phyloP scores from a whole-genome alignment of 495 filamentous ascomycete genomes.

The Hapsidospora chrysogenum region DNA sequence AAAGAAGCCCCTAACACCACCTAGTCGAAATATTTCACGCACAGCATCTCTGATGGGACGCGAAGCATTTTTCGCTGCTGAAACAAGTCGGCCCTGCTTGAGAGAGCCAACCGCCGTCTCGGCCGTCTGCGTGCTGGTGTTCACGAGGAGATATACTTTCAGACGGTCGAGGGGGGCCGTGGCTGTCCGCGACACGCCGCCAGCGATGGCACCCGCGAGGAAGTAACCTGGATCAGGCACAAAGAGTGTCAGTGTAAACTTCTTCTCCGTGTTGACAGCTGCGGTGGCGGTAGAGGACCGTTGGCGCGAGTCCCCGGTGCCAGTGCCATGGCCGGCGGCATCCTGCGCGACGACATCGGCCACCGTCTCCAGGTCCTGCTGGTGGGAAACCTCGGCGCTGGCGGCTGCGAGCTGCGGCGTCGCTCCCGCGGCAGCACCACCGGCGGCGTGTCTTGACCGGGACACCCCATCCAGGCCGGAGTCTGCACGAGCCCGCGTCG shows the following conservation, averaged over 20 bases:
- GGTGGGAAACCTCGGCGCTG: neutral
- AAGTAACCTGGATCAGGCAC: constrained; percentile 80
- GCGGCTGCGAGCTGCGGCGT: neutral
- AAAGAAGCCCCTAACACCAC: constrained; percentile 85
- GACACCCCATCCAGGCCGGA: no score
- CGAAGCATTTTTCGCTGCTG: constrained; percentile 22
- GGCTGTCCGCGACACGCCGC: constrained; percentile 78
- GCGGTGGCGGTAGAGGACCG: constrained; percentile 3
- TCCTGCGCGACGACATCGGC: constrained; percentile 6
- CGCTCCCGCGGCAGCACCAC: neutral
- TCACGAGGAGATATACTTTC: constrained; percentile 93
- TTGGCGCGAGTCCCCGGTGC: constrained; percentile 11
- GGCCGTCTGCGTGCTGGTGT: constrained; percentile 47
- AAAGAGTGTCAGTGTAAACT: constrained; percentile 32
- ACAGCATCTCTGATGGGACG: constrained; percentile 55
- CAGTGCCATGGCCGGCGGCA: constrained; percentile 8
- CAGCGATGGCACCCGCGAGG: constrained; percentile 81
- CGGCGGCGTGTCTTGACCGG: neutral
- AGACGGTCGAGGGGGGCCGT: constrained; percentile 93
- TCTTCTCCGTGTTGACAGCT: constrained; percentile 11
- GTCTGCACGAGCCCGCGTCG: neutral
- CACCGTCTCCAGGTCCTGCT: neutral
- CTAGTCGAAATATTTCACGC: constrained; percentile 62
- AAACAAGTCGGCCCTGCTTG: constrained; percentile 17
- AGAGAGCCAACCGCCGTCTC: constrained; percentile 42